Evolutionary conservation across 2,329 filamentous ascomycete genomes (phyloP).

Genomic region (Chrysoporthe cubensis): DNA sequence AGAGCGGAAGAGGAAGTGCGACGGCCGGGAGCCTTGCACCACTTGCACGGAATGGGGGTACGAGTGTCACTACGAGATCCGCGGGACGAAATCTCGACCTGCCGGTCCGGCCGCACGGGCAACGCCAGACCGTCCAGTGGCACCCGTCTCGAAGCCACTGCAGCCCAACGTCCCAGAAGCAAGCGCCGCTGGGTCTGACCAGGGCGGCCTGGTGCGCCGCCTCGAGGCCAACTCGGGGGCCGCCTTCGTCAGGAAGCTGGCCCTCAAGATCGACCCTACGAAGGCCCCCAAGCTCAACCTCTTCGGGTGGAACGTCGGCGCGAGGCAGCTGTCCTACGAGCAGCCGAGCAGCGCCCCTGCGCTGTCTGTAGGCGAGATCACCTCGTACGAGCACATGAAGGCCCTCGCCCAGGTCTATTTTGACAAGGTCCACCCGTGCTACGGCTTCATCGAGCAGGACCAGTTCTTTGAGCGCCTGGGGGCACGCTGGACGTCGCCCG

Average conservation of each 20-base stretch:
- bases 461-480: constrained; percentile 38
- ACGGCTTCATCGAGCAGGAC: constrained; percentile 50
- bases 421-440: constrained; percentile 55
- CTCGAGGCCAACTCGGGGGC: constrained; percentile 62
- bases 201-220: constrained; percentile 41
- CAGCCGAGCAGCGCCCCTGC: constrained; percentile 30
- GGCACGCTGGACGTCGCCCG: constrained; percentile 39
- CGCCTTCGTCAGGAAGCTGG: constrained; percentile 57
- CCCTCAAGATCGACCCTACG: constrained; percentile 55
- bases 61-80: constrained; percentile 51
- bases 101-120: constrained; percentile 12
- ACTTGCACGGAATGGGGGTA: constrained; percentile 59
- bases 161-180: background rate
- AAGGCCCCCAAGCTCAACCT: constrained; percentile 57
- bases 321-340: constrained; percentile 35
- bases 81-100: constrained; percentile 27
- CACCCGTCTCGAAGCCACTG: background rate
- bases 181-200: constrained; percentile 27
- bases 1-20: constrained; percentile 60
- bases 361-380: constrained; percentile 48
- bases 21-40: constrained; percentile 55
- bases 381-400: constrained; percentile 53
- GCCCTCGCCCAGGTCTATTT: constrained; percentile 53
- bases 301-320: constrained; percentile 58
- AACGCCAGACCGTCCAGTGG: constrained; percentile 9